Evolutionary conservation across 345 rosid genomes (phyloP).

Genomic region (Angophora floribunda): DNA sequence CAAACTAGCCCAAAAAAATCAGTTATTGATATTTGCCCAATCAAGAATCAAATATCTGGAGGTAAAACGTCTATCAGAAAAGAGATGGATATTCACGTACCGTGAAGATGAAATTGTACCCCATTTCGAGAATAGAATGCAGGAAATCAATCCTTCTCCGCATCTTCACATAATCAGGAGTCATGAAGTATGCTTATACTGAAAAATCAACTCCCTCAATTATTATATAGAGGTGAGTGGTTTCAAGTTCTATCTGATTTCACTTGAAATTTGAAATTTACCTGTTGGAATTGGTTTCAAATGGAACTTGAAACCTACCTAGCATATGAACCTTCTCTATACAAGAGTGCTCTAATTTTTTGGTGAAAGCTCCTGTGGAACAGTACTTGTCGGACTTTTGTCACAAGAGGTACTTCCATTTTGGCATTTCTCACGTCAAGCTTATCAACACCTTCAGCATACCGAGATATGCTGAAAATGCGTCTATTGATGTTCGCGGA

Average conservation of each 20-base stretch:
- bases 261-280: rapidly evolving
- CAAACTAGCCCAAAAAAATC: not conserved
- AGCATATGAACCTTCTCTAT: no score
- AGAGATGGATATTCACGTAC: conserved; percentile 18
- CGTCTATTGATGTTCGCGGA: not conserved
- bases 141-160: conserved; percentile 81
- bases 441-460: not conserved
- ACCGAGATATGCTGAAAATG: not conserved
- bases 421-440: not conserved
- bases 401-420: not conserved
- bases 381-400: not conserved
- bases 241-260: rapidly evolving
- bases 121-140: conserved; percentile 62
- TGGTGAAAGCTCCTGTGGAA: not conserved
- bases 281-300: rapidly evolving
- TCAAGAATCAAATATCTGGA: not conserved
- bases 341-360: not conserved
- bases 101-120: conserved; percentile 77
- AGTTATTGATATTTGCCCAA: not conserved
- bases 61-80: not conserved
- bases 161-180: conserved; percentile 64
- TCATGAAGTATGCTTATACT: conserved; percentile 74
- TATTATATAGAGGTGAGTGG: not conserved
- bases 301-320: no score
- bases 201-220: conserved; percentile 65